Conservation (phyloP, 139 green algal species). For the Volvox reticuliferus region DNA sequence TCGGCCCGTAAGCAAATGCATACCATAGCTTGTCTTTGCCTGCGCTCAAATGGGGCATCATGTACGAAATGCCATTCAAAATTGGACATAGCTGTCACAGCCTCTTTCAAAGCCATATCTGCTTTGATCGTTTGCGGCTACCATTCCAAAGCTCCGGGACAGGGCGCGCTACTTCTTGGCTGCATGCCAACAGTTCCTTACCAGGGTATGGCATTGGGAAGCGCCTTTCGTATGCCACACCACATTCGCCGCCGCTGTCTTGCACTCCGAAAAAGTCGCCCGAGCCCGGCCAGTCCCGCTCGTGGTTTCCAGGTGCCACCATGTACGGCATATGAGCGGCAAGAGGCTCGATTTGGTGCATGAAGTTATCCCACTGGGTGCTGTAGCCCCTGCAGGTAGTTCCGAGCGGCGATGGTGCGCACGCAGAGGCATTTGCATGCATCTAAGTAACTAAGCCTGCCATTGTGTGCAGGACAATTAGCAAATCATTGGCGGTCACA, state of each 20-base stretch:
- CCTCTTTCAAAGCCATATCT: too few relatives aligned
- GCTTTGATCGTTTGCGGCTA: too few relatives aligned
- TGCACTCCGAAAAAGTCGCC: constrained; percentile 59
- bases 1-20: constrained; percentile 82
- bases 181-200: neutral
- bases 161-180: too few relatives aligned
- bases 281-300: constrained; percentile 79
- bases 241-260: constrained; percentile 83
- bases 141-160: too few relatives aligned
- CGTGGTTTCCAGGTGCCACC: constrained; percentile 84
- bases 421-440: too few relatives aligned
- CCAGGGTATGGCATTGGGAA: constrained; percentile 67
- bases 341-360: constrained; percentile 73
- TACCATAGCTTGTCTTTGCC: constrained; percentile 68
- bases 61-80: too few relatives aligned
- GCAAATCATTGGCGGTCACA: too few relatives aligned
- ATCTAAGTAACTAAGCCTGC: too few relatives aligned
- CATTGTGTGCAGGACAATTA: too few relatives aligned
- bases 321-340: constrained; percentile 75
- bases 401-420: too few relatives aligned
- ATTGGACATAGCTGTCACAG: too few relatives aligned
- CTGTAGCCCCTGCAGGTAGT: constrained; percentile 60
- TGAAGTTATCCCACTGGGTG: constrained; percentile 82
- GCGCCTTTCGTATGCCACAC: constrained; percentile 69
- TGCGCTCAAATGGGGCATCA: neutral